Conservation (phyloP, 805 yeast species). For the Blastobotrys robertii region DNA sequence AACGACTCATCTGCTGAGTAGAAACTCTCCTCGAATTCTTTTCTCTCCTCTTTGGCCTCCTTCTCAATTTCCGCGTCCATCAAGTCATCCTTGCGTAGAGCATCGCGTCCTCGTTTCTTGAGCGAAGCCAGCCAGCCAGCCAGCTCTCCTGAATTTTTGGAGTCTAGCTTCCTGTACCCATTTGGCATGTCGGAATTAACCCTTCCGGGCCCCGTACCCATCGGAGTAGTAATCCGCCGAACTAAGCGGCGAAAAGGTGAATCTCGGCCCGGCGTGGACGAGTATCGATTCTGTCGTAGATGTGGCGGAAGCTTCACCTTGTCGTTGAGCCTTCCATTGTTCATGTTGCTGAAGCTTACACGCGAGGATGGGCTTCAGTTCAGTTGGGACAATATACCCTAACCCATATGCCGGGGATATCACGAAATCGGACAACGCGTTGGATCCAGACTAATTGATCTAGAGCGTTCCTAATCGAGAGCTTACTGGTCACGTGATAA, state of each 20-base stretch:
- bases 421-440: too few relatives aligned
- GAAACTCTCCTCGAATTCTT: constrained; percentile 3
- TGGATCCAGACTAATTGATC: too few relatives aligned
- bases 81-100: constrained; percentile 1
- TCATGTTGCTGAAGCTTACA: not conserved
- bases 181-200: not conserved
- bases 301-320: not conserved
- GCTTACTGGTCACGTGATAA: too few relatives aligned
- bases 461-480: too few relatives aligned
- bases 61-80: constrained; percentile 5
- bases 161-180: not conserved
- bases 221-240: constrained; percentile 1
- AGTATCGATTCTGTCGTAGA: not conserved
- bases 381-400: too few relatives aligned
- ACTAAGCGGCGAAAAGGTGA: constrained; percentile 1
- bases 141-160: constrained; percentile 5
- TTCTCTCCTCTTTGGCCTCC: constrained; percentile 5
- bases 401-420: too few relatives aligned
- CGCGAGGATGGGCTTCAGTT: not conserved
- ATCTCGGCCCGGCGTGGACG: constrained; percentile 2
- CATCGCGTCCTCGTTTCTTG: constrained; percentile 3
- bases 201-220: not conserved
- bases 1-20: not conserved
- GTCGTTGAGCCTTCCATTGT: not conserved
- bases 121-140: constrained; percentile 10